A percentile compares a stretch with the other conserved stretches of the same genome.
phyloP scores from a whole-genome alignment of 345 rosid genomes.

The Nasturtium officinale region DNA sequence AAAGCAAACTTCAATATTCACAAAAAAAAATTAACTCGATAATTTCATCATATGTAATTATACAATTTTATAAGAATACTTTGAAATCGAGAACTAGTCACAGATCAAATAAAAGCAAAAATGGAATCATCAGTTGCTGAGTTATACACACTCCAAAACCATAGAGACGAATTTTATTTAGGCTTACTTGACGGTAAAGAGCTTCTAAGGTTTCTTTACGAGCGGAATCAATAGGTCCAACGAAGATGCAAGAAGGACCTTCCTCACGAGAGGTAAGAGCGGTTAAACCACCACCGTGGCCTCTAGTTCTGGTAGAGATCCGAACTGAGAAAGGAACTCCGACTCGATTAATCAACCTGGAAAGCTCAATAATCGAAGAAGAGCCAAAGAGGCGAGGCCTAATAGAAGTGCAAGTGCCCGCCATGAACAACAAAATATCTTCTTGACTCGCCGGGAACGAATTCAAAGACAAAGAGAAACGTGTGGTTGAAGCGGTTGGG shows the following conservation, averaged over 20 bases:
- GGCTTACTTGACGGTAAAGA: conserved; percentile 71
- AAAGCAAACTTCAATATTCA: neutral
- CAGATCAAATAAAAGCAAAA: neutral
- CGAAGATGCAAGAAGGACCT: conserved; percentile 87
- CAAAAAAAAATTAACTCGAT: no score
- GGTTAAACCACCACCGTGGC: conserved; percentile 47
- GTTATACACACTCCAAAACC: neutral
- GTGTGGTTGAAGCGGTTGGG: conserved; percentile 34
- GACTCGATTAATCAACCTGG: conserved; percentile 44
- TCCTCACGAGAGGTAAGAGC: conserved; percentile 48
- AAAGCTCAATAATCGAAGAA: conserved; percentile 43
- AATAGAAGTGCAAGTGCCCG: conserved; percentile 58
- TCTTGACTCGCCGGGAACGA: conserved; percentile 34
- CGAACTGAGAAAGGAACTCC: conserved; percentile 59
- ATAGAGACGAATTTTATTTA: neutral
- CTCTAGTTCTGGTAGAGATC: conserved; percentile 45
- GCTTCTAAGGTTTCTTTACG: conserved; percentile 95
- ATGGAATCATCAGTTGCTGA: neutral
- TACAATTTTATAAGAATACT: no score
- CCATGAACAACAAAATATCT: conserved; percentile 52
- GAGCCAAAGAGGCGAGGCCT: conserved; percentile 57
- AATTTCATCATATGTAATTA: no score
- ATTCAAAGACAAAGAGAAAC: conserved; percentile 1
- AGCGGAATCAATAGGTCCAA: conserved; percentile 92
- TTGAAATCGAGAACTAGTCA: neutral